These are phyloP conservation scores for Chaetomium strumarium DNA, from an alignment of 2,329 filamentous ascomycete species.

Conservation along the genomic window DNA sequence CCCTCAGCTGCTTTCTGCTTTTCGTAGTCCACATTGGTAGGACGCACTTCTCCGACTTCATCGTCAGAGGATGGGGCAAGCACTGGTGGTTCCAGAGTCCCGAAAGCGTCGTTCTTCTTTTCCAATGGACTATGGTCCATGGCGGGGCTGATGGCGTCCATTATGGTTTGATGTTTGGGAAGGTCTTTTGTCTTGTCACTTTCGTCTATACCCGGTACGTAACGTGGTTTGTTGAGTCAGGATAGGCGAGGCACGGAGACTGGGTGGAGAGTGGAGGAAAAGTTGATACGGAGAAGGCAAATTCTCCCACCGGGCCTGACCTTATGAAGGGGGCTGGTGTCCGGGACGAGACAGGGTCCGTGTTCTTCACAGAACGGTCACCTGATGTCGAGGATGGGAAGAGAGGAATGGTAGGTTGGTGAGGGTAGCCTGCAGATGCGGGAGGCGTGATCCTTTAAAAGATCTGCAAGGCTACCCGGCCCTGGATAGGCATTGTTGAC, in stretches of 20 bases:
- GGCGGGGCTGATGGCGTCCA: slow-evolving; percentile 11
- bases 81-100: background rate
- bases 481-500: background rate
- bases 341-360: background rate
- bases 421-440: background rate
- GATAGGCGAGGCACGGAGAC: slow-evolving; percentile 4
- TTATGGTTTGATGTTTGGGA: background rate
- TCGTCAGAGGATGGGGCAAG: slow-evolving; percentile 12
- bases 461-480: slow-evolving; percentile 1
- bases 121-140: background rate
- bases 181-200: slow-evolving; percentile 2
- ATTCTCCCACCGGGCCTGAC: slow-evolving; percentile 10
- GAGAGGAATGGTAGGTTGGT: background rate
- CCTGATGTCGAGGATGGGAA: background rate
- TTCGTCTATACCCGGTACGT: background rate
- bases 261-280: background rate
- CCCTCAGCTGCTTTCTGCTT: slow-evolving; percentile 42
- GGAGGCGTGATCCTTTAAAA: background rate
- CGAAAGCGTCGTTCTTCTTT: slow-evolving; percentile 9
- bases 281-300: background rate
- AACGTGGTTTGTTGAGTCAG: slow-evolving; percentile 6
- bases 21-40: slow-evolving; percentile 34
- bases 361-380: slow-evolving; percentile 14
- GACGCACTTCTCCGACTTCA: slow-evolving; percentile 20
- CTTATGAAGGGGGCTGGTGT: slow-evolving; percentile 3